Evolutionary conservation across 306 rosid species (phyloP).

Genomic region (Malus asiatica): DNA sequence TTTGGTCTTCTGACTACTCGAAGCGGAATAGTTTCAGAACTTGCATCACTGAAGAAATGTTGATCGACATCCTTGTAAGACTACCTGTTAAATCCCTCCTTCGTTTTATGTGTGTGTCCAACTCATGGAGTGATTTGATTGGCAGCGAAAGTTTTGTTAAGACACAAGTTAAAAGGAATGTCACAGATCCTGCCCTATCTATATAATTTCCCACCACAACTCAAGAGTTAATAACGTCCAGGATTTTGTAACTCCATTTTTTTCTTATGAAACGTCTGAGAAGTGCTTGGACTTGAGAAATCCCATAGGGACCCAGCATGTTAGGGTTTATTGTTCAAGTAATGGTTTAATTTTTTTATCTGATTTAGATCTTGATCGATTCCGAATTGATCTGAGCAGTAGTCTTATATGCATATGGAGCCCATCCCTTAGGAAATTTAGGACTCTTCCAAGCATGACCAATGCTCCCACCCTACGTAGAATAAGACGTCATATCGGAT

Average conservation of each 20-base stretch:
- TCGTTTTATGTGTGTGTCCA: not conserved
- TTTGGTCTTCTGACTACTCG: no score
- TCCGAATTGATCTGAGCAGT: no score
- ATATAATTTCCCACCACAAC: not conserved
- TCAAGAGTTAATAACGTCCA: not conserved
- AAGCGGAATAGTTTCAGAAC: no score
- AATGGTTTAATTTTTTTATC: not conserved
- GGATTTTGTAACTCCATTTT: not conserved
- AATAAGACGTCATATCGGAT: no score
- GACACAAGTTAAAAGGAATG: not conserved
- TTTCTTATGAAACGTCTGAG: not conserved
- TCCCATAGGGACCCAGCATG: not conserved
- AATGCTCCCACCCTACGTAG: not conserved
- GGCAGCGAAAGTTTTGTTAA: not conserved
- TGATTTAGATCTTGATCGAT: not conserved
- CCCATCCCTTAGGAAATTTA: not conserved
- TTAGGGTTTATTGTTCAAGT: not conserved
- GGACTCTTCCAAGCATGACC: not conserved
- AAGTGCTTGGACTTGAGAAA: not conserved
- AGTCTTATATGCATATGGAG: not conserved
- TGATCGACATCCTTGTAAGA: not conserved
- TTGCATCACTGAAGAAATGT: not conserved
- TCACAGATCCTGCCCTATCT: not conserved
- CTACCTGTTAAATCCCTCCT: not conserved
- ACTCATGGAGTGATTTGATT: not conserved